phyloP scores from a whole-genome alignment of 2,329 filamentous ascomycete species.

The Arthrobotrys conoides region DNA sequence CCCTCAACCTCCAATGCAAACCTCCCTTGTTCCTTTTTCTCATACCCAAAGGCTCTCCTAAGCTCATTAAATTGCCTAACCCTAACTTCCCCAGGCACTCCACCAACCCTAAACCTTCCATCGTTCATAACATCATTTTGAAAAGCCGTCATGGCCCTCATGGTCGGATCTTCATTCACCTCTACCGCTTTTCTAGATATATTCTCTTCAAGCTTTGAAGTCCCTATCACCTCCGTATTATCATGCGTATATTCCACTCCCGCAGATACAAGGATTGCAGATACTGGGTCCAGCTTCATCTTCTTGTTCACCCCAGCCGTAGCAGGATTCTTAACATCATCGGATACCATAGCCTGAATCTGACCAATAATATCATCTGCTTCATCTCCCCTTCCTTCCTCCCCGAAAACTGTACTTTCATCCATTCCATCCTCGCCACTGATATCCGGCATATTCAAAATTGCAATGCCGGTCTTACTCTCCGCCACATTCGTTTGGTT shows the following conservation, averaged over 20 bases:
- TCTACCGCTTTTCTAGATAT: constrained; percentile 83
- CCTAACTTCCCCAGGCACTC: constrained; percentile 77
- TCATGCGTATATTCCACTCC: constrained; percentile 97
- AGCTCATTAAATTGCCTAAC: constrained; percentile 91
- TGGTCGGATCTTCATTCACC: constrained; percentile 70
- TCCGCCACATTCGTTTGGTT: constrained; percentile 99
- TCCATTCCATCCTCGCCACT: constrained; percentile 75
- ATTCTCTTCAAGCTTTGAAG: constrained; percentile 89
- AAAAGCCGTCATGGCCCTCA: constrained; percentile 63
- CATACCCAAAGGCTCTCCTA: constrained; percentile 82
- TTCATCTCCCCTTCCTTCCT: constrained; percentile 4
- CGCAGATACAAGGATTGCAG: constrained; percentile 87
- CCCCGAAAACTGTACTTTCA: constrained; percentile 19
- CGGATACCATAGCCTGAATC: constrained; percentile 56
- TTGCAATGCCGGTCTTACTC: constrained; percentile 84
- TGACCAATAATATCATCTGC: constrained; percentile 52
- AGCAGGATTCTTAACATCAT: constrained; percentile 18
- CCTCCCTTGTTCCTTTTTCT: constrained; percentile 74
- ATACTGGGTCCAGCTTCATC: constrained; percentile 77
- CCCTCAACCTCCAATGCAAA: constrained; percentile 92
- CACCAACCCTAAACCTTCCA: constrained; percentile 66
- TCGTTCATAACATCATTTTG: constrained; percentile 62
- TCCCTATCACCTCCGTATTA: constrained; percentile 93
- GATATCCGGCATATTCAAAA: constrained; percentile 69
- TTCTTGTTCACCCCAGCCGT: background rate